These are phyloP conservation scores for Moringa oleifera DNA, from an alignment of 345 rosid species.

Conservation along the genomic window DNA sequence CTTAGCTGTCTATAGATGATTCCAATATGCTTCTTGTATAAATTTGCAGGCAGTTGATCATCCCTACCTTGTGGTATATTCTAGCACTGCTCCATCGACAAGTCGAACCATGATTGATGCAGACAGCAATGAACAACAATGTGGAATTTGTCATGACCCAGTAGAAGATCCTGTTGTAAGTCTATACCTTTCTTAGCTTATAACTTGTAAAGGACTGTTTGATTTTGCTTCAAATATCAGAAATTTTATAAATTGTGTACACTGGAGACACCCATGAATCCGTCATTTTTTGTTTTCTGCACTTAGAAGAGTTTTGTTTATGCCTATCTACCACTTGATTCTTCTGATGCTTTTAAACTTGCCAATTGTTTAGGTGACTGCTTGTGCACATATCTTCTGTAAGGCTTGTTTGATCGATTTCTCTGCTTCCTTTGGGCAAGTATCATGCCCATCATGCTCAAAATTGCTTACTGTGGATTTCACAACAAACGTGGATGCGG, in stretches of 20 bases:
- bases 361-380: conserved; percentile 52
- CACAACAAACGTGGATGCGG: conserved; percentile 41
- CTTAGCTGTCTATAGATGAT: conserved; percentile 1
- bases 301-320: background rate
- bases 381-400: conserved; percentile 82
- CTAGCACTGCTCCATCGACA: conserved; percentile 39
- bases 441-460: conserved; percentile 80
- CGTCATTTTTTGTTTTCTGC: background rate
- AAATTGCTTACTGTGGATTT: conserved; percentile 70
- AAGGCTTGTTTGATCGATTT: conserved; percentile 79
- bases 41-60: conserved; percentile 91
- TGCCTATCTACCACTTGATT: background rate
- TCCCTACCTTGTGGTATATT: conserved; percentile 90
- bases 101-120: conserved; percentile 25
- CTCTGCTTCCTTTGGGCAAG: conserved; percentile 58
- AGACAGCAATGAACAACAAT: conserved; percentile 44
- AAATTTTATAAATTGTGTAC: no score
- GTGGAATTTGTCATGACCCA: conserved; percentile 78
- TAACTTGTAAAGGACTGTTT: no score
- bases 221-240: no score
- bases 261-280: no score
- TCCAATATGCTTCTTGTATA: conserved; percentile 18
- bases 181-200: conserved; percentile 1
- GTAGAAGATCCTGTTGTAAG: conserved; percentile 82
- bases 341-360: conserved; percentile 5